phyloP scores from a whole-genome alignment of 169 alveolate species.

The Cryptosporidium xiaoi region DNA sequence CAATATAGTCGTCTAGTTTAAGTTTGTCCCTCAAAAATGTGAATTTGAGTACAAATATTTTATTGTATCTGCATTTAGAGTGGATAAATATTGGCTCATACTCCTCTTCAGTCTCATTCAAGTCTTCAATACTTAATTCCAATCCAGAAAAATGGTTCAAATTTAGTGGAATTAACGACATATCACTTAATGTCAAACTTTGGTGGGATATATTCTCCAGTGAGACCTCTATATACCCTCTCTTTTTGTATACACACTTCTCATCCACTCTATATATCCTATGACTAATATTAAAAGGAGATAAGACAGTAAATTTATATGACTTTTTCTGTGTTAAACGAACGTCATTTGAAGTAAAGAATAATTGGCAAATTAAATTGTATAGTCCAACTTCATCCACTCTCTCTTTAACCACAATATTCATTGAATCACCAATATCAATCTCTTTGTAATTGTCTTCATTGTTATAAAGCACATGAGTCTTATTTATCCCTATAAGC shows the following conservation, averaged over 20 bases:
- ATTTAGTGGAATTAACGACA: constrained; percentile 18
- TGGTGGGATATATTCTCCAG: constrained; percentile 66
- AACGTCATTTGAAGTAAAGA: constrained; percentile 47
- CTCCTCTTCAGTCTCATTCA: background rate
- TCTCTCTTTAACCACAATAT: constrained; percentile 40
- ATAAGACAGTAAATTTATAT: constrained; percentile 55
- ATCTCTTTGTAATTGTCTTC: constrained; percentile 47
- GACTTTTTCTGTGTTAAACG: constrained; percentile 60
- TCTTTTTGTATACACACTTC: background rate
- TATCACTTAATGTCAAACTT: constrained; percentile 20
- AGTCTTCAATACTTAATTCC: constrained; percentile 6
- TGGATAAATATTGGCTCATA: constrained; percentile 27
- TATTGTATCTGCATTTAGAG: constrained; percentile 32
- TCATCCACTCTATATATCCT: constrained; percentile 21
- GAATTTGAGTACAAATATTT: background rate
- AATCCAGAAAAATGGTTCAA: background rate
- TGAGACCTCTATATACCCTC: constrained; percentile 46
- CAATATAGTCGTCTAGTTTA: background rate
- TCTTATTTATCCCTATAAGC: constrained; percentile 35
- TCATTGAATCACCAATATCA: constrained; percentile 69
- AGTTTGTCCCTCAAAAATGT: background rate
- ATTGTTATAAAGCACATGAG: constrained; percentile 22
- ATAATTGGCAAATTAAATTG: constrained; percentile 53
- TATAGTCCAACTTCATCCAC: constrained; percentile 71
- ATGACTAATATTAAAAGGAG: constrained; percentile 69